Conservation (phyloP, 768 basidiomycete genomes). For the Leccinum boreale region DNA sequence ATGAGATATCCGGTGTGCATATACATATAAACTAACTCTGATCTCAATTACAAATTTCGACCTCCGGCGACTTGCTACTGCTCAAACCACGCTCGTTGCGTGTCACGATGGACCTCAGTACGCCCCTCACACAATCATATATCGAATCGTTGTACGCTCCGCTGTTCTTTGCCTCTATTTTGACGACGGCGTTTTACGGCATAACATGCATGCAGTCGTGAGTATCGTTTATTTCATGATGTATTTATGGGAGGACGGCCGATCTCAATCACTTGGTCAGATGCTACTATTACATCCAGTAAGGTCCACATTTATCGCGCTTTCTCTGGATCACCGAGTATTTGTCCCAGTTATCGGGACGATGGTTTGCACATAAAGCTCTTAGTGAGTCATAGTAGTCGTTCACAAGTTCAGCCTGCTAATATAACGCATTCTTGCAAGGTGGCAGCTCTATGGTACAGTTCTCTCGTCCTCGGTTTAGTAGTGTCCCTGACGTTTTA, state of each 20-base stretch:
- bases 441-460: constrained; percentile 13
- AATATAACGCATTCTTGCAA: neutral
- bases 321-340: neutral
- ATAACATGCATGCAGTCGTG: neutral
- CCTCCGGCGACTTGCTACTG: neutral
- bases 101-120: neutral
- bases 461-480: neutral
- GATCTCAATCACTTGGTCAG: neutral
- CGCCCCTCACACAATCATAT: neutral
- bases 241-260: neutral
- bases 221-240: neutral
- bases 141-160: neutral
- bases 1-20: neutral
- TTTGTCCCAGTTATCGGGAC: constrained; percentile 1
- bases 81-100: neutral
- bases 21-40: neutral
- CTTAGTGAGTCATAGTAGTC: constrained; percentile 10
- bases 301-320: neutral
- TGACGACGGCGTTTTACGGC: neutral
- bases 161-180: neutral
- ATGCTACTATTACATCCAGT: constrained; percentile 3
- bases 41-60: neutral
- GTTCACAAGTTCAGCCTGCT: neutral
- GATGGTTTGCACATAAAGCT: constrained; percentile 3
- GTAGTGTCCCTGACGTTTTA: neutral